Base-by-base conservation (phyloP, 495 filamentous ascomycete genomes). In the Rusavskia elegans region DNA sequence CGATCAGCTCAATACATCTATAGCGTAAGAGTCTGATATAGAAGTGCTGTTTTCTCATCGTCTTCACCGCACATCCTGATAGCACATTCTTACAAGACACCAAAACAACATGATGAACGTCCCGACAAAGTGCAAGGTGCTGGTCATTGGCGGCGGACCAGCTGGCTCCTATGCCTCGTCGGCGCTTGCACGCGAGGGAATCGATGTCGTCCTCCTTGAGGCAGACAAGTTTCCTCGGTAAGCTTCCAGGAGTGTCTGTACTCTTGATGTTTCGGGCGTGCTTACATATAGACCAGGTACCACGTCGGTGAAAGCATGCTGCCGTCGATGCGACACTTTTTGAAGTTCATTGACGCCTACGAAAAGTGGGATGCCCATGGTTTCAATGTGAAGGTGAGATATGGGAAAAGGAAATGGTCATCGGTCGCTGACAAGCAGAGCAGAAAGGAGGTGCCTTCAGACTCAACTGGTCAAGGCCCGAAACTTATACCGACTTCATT, bases 291-390 rank as follows among this genome's bases (percentile, higher is more conserved):
- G 19, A 48, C 21, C 40, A 66, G 68, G 49, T 71, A 71, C 42
- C 68, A 71, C 51, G 55, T 70, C 52, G 65, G 71, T 45, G 70
- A 77, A 57, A 71, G 66, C 51, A 66, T 74, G 66, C 56, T 76
- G 14, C 59, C 72, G 0, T 77, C 73, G 0, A 61, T 70, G 14
- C 65, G 72, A 9, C 59, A 68, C 36, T 71, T 71, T 20, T 51
- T 77, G 2, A 56, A 60, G 5, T 75, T 74, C 53, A 70, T 76
- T 49, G 72, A 73, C 37, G 44, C 64, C 2, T 61, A 74, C n/a
- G 38, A 60, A 0, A 66, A 50, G 23, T 76, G 71, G 53, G 56
- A 68, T 20, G 48, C 14, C 0, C 55, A 72, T 53, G 72, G 72
- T 7, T 75, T 77, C 49, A 48, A 23, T 4, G 59, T 59, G 27